A percentile compares a stretch with the other conserved stretches of the same genome.
Evolutionary conservation across 257 asterid genomes (phyloP).

Genomic region (Rubia yunnanensis): DNA sequence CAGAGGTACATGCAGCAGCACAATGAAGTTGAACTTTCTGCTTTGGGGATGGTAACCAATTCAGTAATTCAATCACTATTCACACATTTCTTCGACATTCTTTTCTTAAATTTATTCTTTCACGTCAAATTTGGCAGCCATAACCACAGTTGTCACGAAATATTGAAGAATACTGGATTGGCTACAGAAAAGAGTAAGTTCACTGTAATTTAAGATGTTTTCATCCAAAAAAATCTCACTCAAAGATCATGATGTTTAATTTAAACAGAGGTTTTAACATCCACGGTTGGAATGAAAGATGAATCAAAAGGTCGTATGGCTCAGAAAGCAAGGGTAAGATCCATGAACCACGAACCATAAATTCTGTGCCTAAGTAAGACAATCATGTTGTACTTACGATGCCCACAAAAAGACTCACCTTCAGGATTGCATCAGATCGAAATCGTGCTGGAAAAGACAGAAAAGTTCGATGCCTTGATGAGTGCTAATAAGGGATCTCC

Average conservation of each 20-base stretch:
- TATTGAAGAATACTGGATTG: slow-evolving; percentile 79
- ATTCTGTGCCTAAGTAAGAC: background rate
- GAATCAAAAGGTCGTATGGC: slow-evolving; percentile 63
- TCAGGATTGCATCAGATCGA: slow-evolving; percentile 64
- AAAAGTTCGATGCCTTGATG: slow-evolving; percentile 66
- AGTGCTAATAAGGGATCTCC: slow-evolving; percentile 23
- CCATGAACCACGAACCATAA: background rate
- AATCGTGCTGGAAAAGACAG: slow-evolving; percentile 72
- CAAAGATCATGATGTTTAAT: background rate
- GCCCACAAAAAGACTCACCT: background rate
- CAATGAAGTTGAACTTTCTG: slow-evolving; percentile 92
- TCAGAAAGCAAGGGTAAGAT: slow-evolving; percentile 80
- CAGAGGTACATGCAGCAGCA: slow-evolving; percentile 95
- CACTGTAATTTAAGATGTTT: background rate
- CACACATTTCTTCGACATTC: background rate
- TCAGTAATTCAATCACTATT: background rate
- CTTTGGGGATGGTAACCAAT: slow-evolving; percentile 80
- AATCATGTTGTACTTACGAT: background rate
- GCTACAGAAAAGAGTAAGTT: slow-evolving; percentile 73
- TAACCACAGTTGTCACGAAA: slow-evolving; percentile 89
- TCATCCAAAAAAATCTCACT: background rate
- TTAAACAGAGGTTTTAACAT: slow-evolving; percentile 56
- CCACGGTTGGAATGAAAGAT: slow-evolving; percentile 85
- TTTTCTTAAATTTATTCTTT: background rate
- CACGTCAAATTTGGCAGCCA: slow-evolving; percentile 34